phyloP scores from a whole-genome alignment of 257 asterid genomes.

The Mentha longifolia region DNA sequence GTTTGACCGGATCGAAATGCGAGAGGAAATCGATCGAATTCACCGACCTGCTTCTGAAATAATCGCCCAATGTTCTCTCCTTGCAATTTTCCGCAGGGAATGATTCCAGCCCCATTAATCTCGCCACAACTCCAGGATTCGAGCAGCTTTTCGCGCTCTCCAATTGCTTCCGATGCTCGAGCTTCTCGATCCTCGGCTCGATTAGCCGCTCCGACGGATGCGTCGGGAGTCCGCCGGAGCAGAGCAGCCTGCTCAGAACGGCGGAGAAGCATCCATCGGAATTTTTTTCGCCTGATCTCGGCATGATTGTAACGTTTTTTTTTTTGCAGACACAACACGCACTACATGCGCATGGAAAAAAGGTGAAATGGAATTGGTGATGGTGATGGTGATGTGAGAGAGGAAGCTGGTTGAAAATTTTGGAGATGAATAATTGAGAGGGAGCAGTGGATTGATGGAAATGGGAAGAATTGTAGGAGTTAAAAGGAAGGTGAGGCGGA shows the following conservation, averaged over 20 bases:
- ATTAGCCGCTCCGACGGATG: slow-evolving; percentile 52
- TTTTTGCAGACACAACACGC: neutral
- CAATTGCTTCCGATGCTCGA: neutral
- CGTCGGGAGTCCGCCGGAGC: slow-evolving; percentile 55
- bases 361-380: neutral
- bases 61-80: slow-evolving; percentile 45
- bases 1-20: slow-evolving; percentile 39
- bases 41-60: slow-evolving; percentile 57
- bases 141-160: neutral
- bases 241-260: slow-evolving; percentile 39
- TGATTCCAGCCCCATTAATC: slow-evolving; percentile 67
- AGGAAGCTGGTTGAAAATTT: neutral
- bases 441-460: too few species aligned
- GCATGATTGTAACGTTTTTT: slow-evolving; percentile 14
- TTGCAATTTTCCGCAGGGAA: slow-evolving; percentile 37
- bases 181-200: slow-evolving; percentile 4
- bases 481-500: slow-evolving; percentile 6
- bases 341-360: neutral
- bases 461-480: slow-evolving; percentile 11
- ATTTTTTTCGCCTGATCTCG: slow-evolving; percentile 26
- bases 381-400: neutral
- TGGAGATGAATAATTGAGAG: slow-evolving; percentile 24
- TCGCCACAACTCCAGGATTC: slow-evolving; percentile 64
- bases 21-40: slow-evolving; percentile 55
- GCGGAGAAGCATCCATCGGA: slow-evolving; percentile 44